A percentile compares a stretch with the other conserved stretches of the same genome.
phyloP scores from a whole-genome alignment of 305 asterid species.

The Salvia sclarea region DNA sequence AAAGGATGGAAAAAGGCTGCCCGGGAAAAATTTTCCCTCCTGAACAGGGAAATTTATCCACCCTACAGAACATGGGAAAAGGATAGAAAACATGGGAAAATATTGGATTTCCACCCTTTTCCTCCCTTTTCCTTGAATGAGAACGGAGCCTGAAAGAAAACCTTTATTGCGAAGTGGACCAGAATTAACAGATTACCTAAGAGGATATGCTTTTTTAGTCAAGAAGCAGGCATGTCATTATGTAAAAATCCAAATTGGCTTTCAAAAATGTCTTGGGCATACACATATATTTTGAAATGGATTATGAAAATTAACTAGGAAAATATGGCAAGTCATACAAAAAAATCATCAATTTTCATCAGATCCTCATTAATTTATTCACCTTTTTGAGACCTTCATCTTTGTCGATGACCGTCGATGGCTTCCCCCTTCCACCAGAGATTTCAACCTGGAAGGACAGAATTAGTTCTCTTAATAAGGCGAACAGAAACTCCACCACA shows the following conservation, averaged over 20 bases:
- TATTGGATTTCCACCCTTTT: no score
- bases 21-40: no score
- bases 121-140: no score
- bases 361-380: slow-evolving; percentile 18
- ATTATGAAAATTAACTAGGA: neutral
- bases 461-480: neutral
- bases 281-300: neutral
- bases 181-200: slow-evolving; percentile 1
- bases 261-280: neutral
- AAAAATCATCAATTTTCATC: neutral
- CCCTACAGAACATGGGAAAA: no score
- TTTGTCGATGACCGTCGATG: slow-evolving; percentile 57
- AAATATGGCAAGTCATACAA: slow-evolving; percentile 18
- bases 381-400: slow-evolving; percentile 87
- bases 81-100: no score
- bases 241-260: neutral
- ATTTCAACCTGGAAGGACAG: slow-evolving; percentile 64
- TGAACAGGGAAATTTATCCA: no score
- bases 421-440: slow-evolving; percentile 74
- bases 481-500: neutral
- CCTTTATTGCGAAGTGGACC: neutral
- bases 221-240: neutral
- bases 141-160: neutral
- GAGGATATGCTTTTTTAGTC: neutral
- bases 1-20: no score